Evolutionary conservation across 495 filamentous ascomycete genomes (phyloP), one percentile per base, ranked within the genome.

Genomic region (Xylona heveae): DNA sequence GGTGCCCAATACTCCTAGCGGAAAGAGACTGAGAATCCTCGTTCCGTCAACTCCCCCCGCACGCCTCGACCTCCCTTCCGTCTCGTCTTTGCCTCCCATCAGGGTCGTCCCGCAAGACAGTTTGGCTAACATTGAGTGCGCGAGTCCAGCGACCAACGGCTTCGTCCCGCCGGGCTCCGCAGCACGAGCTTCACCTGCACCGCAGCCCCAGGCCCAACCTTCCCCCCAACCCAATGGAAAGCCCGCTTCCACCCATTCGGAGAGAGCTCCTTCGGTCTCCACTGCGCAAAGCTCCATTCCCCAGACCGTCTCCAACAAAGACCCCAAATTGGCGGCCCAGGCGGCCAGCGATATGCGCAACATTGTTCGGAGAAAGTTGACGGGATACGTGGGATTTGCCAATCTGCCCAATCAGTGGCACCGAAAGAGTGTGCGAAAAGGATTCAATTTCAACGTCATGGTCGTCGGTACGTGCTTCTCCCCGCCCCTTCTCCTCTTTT

Each of bases 361-460:
- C 55, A 90, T 97, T 50, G 88, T 97, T 37, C 79, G 90, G 52
- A 69, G 90, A 57, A 97, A 97, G 69, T 58, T 97, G 47, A 95
- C 88, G 28, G 88, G 88, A 38, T 97, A 94, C 48, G 88, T 97
- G 45, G 88, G 88, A 35, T 97, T 97, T 53, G 88, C 88, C 51
- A 97, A 97, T 52, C 61, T 97, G 56, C 88, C 88, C 27, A 97
- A 97, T 59, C 88, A 97, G 58, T 97, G 90, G 90, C 88, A 97
- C 64, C 83, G 88, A 56, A 97, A 97, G 75, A 93, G 84, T 68
- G 90, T 97, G 46, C 78, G 88, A 49, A 97, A 97, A 57, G 88
- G 88, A 37, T 97, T 97, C 72, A 97, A 95, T 68, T 97, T 97
- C 67, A 97, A 97, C 50, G 88, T 95, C 37, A 97, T 97, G 88